Conservation (phyloP, 2,329 filamentous ascomycete species). For the Pseudopithomyces chartarum region DNA sequence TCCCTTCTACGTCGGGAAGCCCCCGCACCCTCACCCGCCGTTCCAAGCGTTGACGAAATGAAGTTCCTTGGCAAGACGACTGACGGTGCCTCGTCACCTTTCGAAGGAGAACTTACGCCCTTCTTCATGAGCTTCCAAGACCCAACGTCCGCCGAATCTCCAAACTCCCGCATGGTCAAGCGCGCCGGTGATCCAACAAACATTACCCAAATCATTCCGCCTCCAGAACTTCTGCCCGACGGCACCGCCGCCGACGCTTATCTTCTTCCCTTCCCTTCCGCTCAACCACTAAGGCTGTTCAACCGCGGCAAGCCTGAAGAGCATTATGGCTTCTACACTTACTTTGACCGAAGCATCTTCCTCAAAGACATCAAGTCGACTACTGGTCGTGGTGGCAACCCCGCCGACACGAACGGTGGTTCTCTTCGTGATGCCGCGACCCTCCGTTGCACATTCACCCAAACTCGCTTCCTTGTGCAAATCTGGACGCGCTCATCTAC, state of each 20-base stretch:
- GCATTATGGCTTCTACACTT: conserved; percentile 92
- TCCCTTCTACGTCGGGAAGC: conserved; percentile 36
- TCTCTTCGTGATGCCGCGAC: conserved; percentile 52
- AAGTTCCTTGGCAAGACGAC: conserved; percentile 85
- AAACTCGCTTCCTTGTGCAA: conserved; percentile 65
- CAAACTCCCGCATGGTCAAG: conserved; percentile 39
- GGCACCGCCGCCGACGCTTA: conserved; percentile 74
- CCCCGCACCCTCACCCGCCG: conserved; percentile 57
- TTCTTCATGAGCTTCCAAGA: conserved; percentile 80
- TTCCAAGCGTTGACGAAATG: conserved; percentile 71
- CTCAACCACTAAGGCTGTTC: conserved; percentile 82
- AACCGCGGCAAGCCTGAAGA: conserved; percentile 81
- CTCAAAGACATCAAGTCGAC: conserved; percentile 66
- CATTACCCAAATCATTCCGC: conserved; percentile 63
- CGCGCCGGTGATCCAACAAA: conserved; percentile 45
- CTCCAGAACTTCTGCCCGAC: conserved; percentile 66
- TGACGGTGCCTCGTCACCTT: conserved; percentile 71
- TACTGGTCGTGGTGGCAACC: conserved; percentile 43
- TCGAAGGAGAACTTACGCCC: conserved; percentile 83
- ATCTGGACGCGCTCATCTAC: conserved; percentile 63
- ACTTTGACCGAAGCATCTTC: conserved; percentile 88
- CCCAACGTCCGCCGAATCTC: conserved; percentile 19
- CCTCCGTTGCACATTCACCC: conserved; percentile 62
- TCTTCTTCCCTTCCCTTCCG: conserved; percentile 69
- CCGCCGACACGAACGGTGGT: conserved; percentile 58